Evolutionary conservation across 2,329 filamentous ascomycete species (phyloP).

Genomic region (Alternaria panax): DNA sequence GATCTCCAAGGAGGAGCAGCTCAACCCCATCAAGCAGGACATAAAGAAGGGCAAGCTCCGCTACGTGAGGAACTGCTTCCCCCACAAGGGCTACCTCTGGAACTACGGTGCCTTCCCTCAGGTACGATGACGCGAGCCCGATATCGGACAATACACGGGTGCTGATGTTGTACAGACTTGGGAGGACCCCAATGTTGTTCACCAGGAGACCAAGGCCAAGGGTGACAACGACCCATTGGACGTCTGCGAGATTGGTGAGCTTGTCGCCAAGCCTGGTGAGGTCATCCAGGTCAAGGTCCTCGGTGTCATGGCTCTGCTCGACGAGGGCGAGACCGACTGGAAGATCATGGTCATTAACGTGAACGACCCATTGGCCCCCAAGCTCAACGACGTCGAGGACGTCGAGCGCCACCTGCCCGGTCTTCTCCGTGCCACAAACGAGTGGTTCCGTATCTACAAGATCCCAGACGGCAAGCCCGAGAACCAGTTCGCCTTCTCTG

Average conservation of each 20-base stretch:
- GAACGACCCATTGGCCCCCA: constrained; percentile 93
- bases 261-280: constrained; percentile 94
- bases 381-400: constrained; percentile 98
- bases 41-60: constrained; percentile 99
- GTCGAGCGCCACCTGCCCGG: constrained; percentile 98
- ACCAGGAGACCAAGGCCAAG: constrained; percentile 99
- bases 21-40: constrained; percentile 99
- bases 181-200: constrained; percentile 95
- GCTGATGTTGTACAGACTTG: constrained; percentile 73
- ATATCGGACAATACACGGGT: constrained; percentile 34
- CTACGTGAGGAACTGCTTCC: constrained; percentile 99
- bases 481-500: constrained; percentile 99
- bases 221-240: constrained; percentile 99
- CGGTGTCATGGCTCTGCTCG: constrained; percentile 97
- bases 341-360: constrained; percentile 99
- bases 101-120: constrained; percentile 99
- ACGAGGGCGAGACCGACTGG: constrained; percentile 99
- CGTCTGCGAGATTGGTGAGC: constrained; percentile 99
- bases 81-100: constrained; percentile 99
- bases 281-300: constrained; percentile 99
- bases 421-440: constrained; percentile 95
- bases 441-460: constrained; percentile 99
- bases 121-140: constrained; percentile 61
- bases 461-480: constrained; percentile 99
- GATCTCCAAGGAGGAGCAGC: constrained; percentile 98